Evolutionary conservation across 192 early-diverging fungal species (phyloP), one percentile per base, ranked within the genome.

Genomic region (Pilobolus umbonatus): DNA sequence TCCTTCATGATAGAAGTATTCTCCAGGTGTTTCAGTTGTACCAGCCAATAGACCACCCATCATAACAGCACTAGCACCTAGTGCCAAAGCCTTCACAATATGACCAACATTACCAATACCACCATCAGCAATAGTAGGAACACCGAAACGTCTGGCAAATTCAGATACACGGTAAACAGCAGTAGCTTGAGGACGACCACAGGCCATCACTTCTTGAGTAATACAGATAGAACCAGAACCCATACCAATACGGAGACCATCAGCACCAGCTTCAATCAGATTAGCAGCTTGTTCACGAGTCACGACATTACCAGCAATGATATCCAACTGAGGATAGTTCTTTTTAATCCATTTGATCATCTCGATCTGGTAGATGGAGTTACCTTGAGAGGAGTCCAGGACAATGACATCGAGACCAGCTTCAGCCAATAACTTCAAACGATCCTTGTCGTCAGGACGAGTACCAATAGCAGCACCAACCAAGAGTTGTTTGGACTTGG

Each of bases 181-280:
- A 25, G 94, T 96, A 11, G 89, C 96, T 72, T 98, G 96, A 30
- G 96, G 96, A 65, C 96, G 89, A 64, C 96, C 96, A 51, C 93
- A 94, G 46, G 96, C 94, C 94, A 96, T 98, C 71, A 93, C 93
- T 77, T 95, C 95, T 72, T 97, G 94, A 38, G 94, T 97, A 57
- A 97, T 98, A 81, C 95, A 98, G 66, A 98, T 98, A 28, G 88
- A 91, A n/a, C 96, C 96, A 62, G 86, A 89, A 32, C 96, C 96
- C 96, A 98, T 98, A 43, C 96, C 96, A 42, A 98, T 83, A 60
- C 91, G 85, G 57, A 98, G 76, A 54, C 86, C 96, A 65, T 98
- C 96, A 53, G 93, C 96, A 57, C 96, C 96, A 35, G 93, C 96
- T 1, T 72, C 84, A 71, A 96, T 95, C 40, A 98, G 76, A 60